phyloP scores from a whole-genome alignment of 257 asterid species.

The Plantago major region DNA sequence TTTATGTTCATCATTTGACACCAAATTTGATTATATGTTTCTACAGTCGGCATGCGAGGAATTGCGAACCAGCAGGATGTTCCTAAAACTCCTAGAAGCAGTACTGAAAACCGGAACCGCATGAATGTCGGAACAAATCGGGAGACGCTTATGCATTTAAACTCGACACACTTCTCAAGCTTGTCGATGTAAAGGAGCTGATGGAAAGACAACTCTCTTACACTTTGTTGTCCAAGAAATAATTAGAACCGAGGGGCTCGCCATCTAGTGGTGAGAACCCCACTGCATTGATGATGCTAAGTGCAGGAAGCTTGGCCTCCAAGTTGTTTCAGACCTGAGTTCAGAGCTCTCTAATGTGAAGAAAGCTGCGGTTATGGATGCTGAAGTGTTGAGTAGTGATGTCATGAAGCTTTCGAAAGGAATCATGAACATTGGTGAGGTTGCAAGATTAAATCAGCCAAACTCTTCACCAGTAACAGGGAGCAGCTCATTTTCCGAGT shows the following conservation, averaged over 20 bases:
- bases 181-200: constrained; percentile 86
- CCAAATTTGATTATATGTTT: constrained; percentile 14
- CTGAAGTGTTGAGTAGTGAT: constrained; percentile 73
- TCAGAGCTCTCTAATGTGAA: constrained; percentile 75
- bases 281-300: constrained; percentile 44
- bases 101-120: constrained; percentile 86
- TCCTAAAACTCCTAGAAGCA: constrained; percentile 95
- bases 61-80: constrained; percentile 74
- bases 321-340: constrained; percentile 66
- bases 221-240: constrained; percentile 97
- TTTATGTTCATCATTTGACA: neutral
- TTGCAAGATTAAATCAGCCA: constrained; percentile 32
- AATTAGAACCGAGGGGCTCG: constrained; percentile 66
- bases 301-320: constrained; percentile 79
- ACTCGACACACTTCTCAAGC: constrained; percentile 94
- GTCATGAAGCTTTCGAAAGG: constrained; percentile 75
- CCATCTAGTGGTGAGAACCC: constrained; percentile 43
- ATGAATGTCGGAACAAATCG: constrained; percentile 98
- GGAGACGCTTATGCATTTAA: constrained; percentile 98
- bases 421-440: constrained; percentile 44
- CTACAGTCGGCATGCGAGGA: constrained; percentile 90
- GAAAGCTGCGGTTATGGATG: constrained; percentile 94
- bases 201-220: constrained; percentile 89
- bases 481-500: constrained; percentile 39
- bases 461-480: constrained; percentile 24